These are phyloP conservation scores for Cucurbita ficifolia DNA, from an alignment of 306 rosid species.

Conservation along the genomic window DNA sequence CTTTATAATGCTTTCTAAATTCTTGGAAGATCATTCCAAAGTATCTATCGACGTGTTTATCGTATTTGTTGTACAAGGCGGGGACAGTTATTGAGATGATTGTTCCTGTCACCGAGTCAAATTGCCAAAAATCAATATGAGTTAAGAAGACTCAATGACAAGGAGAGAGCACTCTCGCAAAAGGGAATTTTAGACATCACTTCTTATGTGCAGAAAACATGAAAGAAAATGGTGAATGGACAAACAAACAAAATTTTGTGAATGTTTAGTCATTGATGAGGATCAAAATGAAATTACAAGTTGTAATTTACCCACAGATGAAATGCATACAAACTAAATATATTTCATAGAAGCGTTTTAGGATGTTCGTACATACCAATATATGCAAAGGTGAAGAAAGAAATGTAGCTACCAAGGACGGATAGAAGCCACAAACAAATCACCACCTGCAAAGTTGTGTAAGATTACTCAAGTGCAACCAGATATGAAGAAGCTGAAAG, in stretches of 20 bases:
- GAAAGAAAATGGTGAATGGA: not conserved
- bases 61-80: slow-evolving; percentile 53
- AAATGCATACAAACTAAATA: not conserved
- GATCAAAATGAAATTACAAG: not conserved
- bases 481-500: not conserved
- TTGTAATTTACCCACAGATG: not conserved
- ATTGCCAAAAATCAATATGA: not conserved
- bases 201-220: not conserved
- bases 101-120: slow-evolving; percentile 39
- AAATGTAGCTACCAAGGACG: slow-evolving; percentile 58
- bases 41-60: slow-evolving; percentile 36
- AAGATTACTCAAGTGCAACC: slow-evolving; percentile 8
- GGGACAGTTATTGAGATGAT: slow-evolving; percentile 54
- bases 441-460: slow-evolving; percentile 49
- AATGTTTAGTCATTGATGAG: not conserved
- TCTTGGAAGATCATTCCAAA: slow-evolving; percentile 48
- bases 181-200: not conserved
- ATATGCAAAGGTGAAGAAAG: slow-evolving; percentile 70
- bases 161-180: not conserved
- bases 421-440: slow-evolving; percentile 70
- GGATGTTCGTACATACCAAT: slow-evolving; percentile 34
- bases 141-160: not conserved
- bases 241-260: not conserved
- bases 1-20: slow-evolving; percentile 68
- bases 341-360: not conserved